Conservation (phyloP, 305 asterid genomes). For the Plantago coronopus region DNA sequence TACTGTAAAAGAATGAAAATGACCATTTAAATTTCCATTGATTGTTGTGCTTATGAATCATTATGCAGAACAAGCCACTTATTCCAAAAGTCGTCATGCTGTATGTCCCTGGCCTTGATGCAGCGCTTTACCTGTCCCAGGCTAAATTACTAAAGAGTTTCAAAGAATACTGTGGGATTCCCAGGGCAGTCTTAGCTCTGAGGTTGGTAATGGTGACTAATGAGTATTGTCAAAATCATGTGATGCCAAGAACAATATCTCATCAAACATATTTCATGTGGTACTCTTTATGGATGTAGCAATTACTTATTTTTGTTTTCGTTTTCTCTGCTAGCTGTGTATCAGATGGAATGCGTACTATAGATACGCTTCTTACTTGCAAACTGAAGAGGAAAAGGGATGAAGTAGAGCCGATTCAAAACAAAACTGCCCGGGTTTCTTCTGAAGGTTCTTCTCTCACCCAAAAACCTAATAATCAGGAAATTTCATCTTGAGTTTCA, state of each 20-base stretch:
- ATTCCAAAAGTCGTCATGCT: conserved; percentile 90
- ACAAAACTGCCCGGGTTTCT: conserved; percentile 39
- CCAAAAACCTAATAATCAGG: conserved; percentile 9
- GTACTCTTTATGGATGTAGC: conserved; percentile 15
- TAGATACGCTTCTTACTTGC: conserved; percentile 86
- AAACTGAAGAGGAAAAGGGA: conserved; percentile 79
- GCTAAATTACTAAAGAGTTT: conserved; percentile 64
- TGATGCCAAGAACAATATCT: neutral
- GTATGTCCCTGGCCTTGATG: conserved; percentile 91
- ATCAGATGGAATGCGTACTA: conserved; percentile 83
- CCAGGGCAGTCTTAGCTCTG: conserved; percentile 81
- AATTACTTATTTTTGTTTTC: conserved; percentile 23
- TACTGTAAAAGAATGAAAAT: neutral
- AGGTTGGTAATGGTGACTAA: conserved; percentile 39
- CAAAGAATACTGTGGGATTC: conserved; percentile 74
- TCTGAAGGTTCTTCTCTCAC: conserved; percentile 40
- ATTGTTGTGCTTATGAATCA: conserved; percentile 15
- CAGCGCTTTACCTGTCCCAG: conserved; percentile 76
- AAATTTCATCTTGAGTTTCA: conserved; percentile 2
- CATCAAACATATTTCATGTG: neutral
- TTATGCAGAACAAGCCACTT: conserved; percentile 83
- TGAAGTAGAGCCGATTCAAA: conserved; percentile 38
- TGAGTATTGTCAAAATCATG: neutral
- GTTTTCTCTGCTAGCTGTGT: conserved; percentile 63
- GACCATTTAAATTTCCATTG: neutral